Evolutionary conservation across 768 basidiomycete genomes (phyloP), one percentile per base, ranked within the genome.

Genomic region (Chalciporus pseudorubinellus): DNA sequence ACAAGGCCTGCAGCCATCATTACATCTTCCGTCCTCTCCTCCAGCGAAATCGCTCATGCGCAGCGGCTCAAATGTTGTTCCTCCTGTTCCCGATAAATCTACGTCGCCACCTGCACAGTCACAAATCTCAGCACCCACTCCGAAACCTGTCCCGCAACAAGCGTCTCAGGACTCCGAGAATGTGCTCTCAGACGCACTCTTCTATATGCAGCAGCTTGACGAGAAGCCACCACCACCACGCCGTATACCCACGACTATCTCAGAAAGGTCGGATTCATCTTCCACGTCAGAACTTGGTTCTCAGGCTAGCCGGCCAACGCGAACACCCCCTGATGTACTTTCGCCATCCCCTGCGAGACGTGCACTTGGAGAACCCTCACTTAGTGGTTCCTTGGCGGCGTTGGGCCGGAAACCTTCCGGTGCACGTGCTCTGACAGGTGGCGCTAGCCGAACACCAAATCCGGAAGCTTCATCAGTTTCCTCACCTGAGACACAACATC

Each of bases 371-470:
- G 60, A 75, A 59, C 51, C 61, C 46, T 60, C 67, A 69, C 52
- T 72, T 76, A 59, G 70, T 68, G 62, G 74, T 59, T 46, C 63
- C 75, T 62, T 65, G 52, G 39, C 63, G 44, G 57, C 56, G 16
- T 46, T 70, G 42, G 83, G 84, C 70, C 83, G 87, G 70, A 89
- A 87, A 62, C 89, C 89, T 19, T 85, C 87, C 28, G 89, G 89
- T 44, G 89, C 89, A 84, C 89, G 89, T 84, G 89, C 85, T 43
- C 80, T 74, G 50, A 53, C 59, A 4, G 48, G 46, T 53, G 62
- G 64, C 43, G 44, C 56, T 58, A 69, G 65, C 76, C 78, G 59
- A 70, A 70, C 58, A 51, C 61, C 56, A 68, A 70, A 71, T 68
- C 48, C 53, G 57, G 66, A 72, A 52, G 60, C 61, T 18, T 56